Evolutionary conservation across 495 filamentous ascomycete genomes (phyloP), one percentile per base, ranked within the genome.

Genomic region (Xylaria curta): DNA sequence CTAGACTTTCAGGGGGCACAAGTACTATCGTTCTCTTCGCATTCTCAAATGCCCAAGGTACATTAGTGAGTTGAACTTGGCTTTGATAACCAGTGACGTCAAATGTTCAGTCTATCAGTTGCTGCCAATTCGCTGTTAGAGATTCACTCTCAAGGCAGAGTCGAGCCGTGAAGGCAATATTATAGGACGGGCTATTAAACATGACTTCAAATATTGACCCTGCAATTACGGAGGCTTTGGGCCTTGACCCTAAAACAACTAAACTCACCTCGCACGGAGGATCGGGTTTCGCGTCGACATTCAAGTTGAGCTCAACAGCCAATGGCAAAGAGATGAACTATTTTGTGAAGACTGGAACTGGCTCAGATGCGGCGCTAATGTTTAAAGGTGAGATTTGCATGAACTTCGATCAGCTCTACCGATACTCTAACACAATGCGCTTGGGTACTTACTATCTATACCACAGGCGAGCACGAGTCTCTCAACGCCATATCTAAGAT

Each of bases 341-440:
- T 81, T 98, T 98, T 77, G 85, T 97, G 78, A 97, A 98, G 80
- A 95, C 89, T 0, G 92, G 89, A 2, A 81, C 82, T 12, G 91
- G 91, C 3, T 72, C 82, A 42, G 85, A 89, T 15, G 89, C 93
- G 26, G 86, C 88, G 68, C 78, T 90, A 47, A 97, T 97, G 93
- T 97, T 97, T 78, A 84, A 83, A 73, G 87, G 87, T 86, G 44
- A 68, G 62, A 21, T n/a, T 44, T 19, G 9, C 24, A 15, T 13
- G 19, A 42, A 3, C 8, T 40, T 54, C 7, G 21, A 28, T 42
- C 10, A 17, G 19, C 24, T 12, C 54, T 4, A 49, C 26, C 26
- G 21, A 19, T 1, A 53, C 12, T 10, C 21, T 49, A 13, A n/a
- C 26, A 28, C 9, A 19, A 13, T 42, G 28, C 47, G 28, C 3